Evolutionary conservation across 1,139 yeast species (phyloP), one percentile per base, ranked within the genome.

Genomic region (Yamadazyma dushanensis): DNA sequence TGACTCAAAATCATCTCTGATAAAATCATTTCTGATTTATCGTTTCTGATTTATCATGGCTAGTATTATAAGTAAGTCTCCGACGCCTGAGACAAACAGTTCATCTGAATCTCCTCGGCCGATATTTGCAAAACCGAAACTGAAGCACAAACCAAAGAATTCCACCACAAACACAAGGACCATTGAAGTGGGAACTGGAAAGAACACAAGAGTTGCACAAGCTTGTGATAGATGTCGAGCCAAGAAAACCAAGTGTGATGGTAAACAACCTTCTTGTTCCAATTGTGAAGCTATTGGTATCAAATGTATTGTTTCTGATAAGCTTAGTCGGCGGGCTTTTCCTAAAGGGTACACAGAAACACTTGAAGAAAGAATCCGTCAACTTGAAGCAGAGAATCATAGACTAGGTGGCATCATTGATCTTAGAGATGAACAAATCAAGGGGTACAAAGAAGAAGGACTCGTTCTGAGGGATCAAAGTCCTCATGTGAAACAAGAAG

Each of bases 201-300:
- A 66, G 24, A 59, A 66, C 1, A 76, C 75, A 38, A 60, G 89
- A 41, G 78, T 80, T 14, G 89, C 94, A 0, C 95, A 86, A 51
- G 95, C 95, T 0, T 87, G 95, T 59, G 95, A 87, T 54, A 59
- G 96, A 36, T 86, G 96, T 52, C 65, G 95, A 35, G 84, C 89
- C 31, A 86, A 86, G 56, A 86, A 86, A 61, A 78, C 82, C 24
- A 73, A 79, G 40, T 82, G 89, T 61, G 87, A 81, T 47, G 86
- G 86, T n/a, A 70, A 66, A 51, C 69, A 73, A 25, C 81, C 82
- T 1, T 43, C 59, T 5, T 70, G 76, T 44, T 62, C 72, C 10
- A 55, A 64, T 24, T 70, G 76, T 50, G 62, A 62, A 13, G 55
- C 67, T 6, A 70, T 66, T 2, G 76, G 76, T 4, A 52, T 70